phyloP scores from a whole-genome alignment of 768 basidiomycete species.

The Naganishia onofrii region DNA sequence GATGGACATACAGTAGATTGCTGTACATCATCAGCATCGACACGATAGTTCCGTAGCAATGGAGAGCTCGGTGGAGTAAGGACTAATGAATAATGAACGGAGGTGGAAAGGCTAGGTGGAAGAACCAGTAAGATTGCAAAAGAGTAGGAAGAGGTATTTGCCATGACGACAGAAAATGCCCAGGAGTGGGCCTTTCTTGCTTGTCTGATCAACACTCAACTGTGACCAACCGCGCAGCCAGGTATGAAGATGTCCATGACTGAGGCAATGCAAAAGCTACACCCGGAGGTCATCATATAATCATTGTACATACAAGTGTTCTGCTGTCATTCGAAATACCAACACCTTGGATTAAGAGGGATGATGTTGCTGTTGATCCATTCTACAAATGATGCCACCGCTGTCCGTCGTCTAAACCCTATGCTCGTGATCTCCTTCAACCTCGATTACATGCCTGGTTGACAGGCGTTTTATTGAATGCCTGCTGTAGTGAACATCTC shows the following conservation, averaged over 20 bases:
- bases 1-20: too few relatives aligned
- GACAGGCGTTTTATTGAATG: background rate
- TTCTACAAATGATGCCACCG: conserved; percentile 1
- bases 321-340: background rate
- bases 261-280: background rate
- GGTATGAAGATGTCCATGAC: background rate
- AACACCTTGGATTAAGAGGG: background rate
- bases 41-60: too few relatives aligned
- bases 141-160: too few relatives aligned
- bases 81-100: too few relatives aligned
- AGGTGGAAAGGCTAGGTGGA: too few relatives aligned
- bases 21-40: too few relatives aligned
- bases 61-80: too few relatives aligned
- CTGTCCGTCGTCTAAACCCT: background rate
- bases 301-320: conserved; percentile 3
- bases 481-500: conserved; percentile 57
- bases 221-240: too few relatives aligned
- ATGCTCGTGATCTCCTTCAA: background rate
- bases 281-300: background rate
- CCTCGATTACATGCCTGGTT: background rate
- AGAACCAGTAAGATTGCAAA: too few relatives aligned
- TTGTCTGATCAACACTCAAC: too few relatives aligned
- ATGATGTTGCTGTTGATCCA: conserved; percentile 2
- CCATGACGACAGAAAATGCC: too few relatives aligned
- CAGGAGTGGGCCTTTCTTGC: too few relatives aligned